These are phyloP conservation scores for Bisporella sp. DNA, from an alignment of 2,329 filamentous ascomycete genomes.

Conservation along the genomic window DNA sequence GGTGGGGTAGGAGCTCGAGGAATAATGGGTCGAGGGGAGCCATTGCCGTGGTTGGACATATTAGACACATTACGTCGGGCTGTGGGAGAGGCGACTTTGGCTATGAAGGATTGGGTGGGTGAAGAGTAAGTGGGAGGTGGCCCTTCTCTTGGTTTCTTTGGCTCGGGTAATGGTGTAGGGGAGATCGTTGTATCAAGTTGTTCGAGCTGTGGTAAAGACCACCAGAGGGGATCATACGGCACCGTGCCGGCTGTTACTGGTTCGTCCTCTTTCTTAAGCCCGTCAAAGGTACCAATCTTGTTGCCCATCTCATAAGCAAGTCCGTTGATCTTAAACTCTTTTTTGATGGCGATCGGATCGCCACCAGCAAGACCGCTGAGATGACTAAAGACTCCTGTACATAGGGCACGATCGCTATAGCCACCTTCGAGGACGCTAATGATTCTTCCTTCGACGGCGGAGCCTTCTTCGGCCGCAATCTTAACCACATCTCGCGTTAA, in stretches of 20 bases:
- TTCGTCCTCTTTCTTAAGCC: conserved; percentile 9
- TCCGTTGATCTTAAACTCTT: conserved; percentile 34
- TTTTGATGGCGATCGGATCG: conserved; percentile 33
- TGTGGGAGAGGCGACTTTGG: conserved; percentile 66
- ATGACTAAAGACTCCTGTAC: conserved; percentile 84
- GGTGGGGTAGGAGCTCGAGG: conserved; percentile 58
- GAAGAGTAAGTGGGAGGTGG: conserved; percentile 71
- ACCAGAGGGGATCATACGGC: conserved; percentile 63
- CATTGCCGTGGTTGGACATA: conserved; percentile 32
- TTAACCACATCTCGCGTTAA: conserved; percentile 81
- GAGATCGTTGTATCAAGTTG: conserved; percentile 57
- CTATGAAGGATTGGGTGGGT: conserved; percentile 80
- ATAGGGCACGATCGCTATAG: conserved; percentile 87
- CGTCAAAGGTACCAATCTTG: conserved; percentile 37
- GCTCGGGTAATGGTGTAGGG: conserved; percentile 41
- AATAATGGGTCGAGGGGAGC: conserved; percentile 32
- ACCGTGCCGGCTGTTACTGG: conserved; percentile 6
- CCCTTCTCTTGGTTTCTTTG: conserved; percentile 46
- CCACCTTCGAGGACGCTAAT: conserved; percentile 94
- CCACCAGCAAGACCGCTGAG: conserved; percentile 70
- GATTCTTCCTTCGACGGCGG: conserved; percentile 73
- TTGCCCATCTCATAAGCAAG: conserved; percentile 53
- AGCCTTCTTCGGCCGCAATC: conserved; percentile 72
- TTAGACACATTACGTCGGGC: conserved; percentile 57
- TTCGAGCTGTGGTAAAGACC: conserved; percentile 58